Percentiles rank a stretch among this genome's conserved stretches.
Conservation (phyloP, 768 basidiomycete genomes). For the Cystobasidium ongulense region DNA sequence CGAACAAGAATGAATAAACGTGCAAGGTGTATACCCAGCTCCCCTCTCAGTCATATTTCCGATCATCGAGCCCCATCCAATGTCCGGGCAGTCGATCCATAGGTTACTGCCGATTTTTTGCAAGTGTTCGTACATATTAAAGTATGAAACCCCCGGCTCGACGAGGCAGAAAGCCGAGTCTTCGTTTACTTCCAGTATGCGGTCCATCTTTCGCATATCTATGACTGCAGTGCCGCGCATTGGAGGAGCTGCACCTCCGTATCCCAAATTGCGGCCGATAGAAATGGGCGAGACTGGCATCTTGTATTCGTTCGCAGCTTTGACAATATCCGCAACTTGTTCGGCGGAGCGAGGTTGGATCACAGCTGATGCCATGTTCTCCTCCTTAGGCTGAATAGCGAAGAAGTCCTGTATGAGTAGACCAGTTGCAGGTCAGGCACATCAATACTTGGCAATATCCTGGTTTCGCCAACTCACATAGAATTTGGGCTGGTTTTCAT, state of each 20-base stretch:
- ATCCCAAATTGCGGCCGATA: slow-evolving; percentile 37
- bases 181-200: slow-evolving; percentile 34
- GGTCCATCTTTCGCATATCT: slow-evolving; percentile 34
- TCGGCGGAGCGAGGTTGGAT: slow-evolving; percentile 18
- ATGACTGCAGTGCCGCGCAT: slow-evolving; percentile 33
- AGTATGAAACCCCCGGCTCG: slow-evolving; percentile 37
- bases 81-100: slow-evolving; percentile 34
- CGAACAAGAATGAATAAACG: too few relatives aligned
- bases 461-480: neutral
- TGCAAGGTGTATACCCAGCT: slow-evolving; percentile 33
- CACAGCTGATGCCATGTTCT: slow-evolving; percentile 31
- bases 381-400: slow-evolving; percentile 8
- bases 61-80: slow-evolving; percentile 33
- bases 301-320: slow-evolving; percentile 34
- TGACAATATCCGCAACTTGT: slow-evolving; percentile 31
- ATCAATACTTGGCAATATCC: neutral
- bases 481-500: slow-evolving; percentile 5
- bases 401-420: slow-evolving; percentile 28
- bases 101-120: slow-evolving; percentile 32
- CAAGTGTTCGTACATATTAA: slow-evolving; percentile 35
- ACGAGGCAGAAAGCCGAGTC: slow-evolving; percentile 32
- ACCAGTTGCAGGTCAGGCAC: neutral
- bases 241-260: slow-evolving; percentile 36
- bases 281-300: slow-evolving; percentile 35
- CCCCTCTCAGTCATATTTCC: slow-evolving; percentile 31